Evolutionary conservation across 805 yeast genomes (phyloP).

Genomic region (Starmerella riodocensis): DNA sequence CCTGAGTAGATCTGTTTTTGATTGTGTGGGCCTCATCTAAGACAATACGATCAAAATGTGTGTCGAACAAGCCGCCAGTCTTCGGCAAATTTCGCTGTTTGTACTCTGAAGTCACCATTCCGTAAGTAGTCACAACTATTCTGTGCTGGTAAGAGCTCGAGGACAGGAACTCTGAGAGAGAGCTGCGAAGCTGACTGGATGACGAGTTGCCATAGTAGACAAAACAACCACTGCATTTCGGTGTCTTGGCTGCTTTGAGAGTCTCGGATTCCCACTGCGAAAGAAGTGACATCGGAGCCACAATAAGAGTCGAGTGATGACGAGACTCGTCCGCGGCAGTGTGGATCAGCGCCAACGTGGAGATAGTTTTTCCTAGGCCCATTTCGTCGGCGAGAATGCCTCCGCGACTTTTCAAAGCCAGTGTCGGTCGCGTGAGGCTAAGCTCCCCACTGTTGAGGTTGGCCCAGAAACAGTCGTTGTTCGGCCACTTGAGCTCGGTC

Average conservation of each 20-base stretch:
- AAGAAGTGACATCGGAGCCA: conserved; percentile 84
- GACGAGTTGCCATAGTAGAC: conserved; percentile 66
- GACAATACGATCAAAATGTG: conserved; percentile 61
- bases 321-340: conserved; percentile 30
- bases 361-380: conserved; percentile 92
- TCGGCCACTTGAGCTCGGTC: conserved; percentile 69
- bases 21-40: conserved; percentile 88
- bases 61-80: conserved; percentile 38
- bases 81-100: conserved; percentile 29
- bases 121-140: conserved; percentile 73
- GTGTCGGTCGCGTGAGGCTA: conserved; percentile 50
- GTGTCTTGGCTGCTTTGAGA: conserved; percentile 32
- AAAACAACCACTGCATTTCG: conserved; percentile 23
- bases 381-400: conserved; percentile 92
- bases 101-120: conserved; percentile 71
- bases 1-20: conserved; percentile 61
- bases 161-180: conserved; percentile 34
- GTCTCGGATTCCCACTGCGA: conserved; percentile 86
- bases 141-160: conserved; percentile 38
- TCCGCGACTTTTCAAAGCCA: conserved; percentile 51
- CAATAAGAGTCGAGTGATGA: conserved; percentile 43
- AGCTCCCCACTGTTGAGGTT: conserved; percentile 73
- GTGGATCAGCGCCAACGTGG: conserved; percentile 60
- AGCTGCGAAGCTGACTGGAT: conserved; percentile 1
- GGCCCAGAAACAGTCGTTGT: conserved; percentile 43